A percentile compares a stretch with the other conserved stretches of the same genome.
phyloP scores from a whole-genome alignment of 1,284 basidiomycete genomes.

The Fistulina hepatica region DNA sequence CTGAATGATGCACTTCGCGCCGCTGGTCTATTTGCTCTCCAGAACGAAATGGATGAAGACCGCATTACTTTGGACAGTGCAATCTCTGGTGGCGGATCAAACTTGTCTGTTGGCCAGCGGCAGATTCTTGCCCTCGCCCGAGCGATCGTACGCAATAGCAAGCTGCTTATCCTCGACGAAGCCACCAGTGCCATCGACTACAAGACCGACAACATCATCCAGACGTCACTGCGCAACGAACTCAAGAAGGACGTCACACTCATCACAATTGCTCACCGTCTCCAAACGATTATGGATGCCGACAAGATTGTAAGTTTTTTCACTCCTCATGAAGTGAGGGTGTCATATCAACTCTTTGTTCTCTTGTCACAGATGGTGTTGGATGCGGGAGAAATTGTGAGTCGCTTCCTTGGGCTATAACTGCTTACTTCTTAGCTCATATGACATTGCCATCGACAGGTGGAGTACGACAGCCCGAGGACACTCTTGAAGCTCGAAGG shows the following conservation, averaged over 20 bases:
- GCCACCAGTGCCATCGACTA: slow-evolving; percentile 32
- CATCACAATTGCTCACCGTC: slow-evolving; percentile 56
- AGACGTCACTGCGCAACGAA: slow-evolving; percentile 43
- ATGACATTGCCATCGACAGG: no score
- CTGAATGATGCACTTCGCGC: slow-evolving; percentile 44
- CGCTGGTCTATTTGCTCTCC: slow-evolving; percentile 42
- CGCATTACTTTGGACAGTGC: slow-evolving; percentile 40
- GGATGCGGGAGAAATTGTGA: slow-evolving; percentile 14
- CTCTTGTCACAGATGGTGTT: slow-evolving; percentile 13
- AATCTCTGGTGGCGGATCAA: slow-evolving; percentile 50
- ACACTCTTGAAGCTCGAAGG: slow-evolving; percentile 35
- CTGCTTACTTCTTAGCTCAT: neutral
- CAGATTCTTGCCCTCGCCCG: slow-evolving; percentile 48
- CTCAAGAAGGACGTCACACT: slow-evolving; percentile 47
- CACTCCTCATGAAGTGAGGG: neutral
- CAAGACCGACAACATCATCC: slow-evolving; percentile 48
- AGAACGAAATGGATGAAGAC: slow-evolving; percentile 38
- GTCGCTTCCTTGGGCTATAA: no score
- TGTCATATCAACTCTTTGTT: neutral
- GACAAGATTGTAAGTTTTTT: slow-evolving; percentile 33
- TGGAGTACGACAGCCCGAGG: slow-evolving; percentile 37
- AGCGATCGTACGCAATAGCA: slow-evolving; percentile 47
- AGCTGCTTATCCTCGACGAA: slow-evolving; percentile 53
- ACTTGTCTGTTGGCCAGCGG: slow-evolving; percentile 63
- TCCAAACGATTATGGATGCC: slow-evolving; percentile 62